These are phyloP conservation scores for Russula brevipes DNA, from an alignment of 768 basidiomycete species.

Conservation along the genomic window DNA sequence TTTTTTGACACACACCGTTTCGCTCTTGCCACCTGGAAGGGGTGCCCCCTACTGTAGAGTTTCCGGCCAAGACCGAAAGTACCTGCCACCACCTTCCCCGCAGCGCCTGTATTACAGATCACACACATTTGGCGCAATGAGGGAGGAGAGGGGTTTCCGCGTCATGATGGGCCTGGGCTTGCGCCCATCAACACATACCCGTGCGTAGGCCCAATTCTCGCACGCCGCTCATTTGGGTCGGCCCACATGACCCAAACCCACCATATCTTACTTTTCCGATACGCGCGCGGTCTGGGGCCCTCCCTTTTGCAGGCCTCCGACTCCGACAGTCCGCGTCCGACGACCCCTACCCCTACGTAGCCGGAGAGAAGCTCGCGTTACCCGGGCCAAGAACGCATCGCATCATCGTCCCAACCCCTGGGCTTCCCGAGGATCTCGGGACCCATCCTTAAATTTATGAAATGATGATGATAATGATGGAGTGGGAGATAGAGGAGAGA, in stretches of 20 bases:
- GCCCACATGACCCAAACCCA: conserved; percentile 16
- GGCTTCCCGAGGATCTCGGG: conserved; percentile 18
- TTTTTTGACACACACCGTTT: no score
- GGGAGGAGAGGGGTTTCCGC: neutral
- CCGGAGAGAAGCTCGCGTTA: neutral
- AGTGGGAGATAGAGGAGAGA: neutral
- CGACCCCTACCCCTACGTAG: no score
- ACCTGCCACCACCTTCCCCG: conserved; percentile 20
- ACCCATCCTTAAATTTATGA: neutral
- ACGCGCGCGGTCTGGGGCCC: no score
- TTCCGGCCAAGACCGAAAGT: conserved; percentile 7
- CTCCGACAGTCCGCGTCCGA: neutral
- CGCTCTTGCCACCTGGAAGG: no score
- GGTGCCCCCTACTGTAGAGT: neutral
- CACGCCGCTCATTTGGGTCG: conserved; percentile 15
- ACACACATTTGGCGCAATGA: neutral
- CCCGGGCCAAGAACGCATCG: no score
- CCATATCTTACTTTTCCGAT: no score
- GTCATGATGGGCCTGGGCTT: conserved; percentile 21
- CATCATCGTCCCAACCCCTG: neutral
- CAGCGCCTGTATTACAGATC: conserved; percentile 13
- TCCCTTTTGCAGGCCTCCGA: neutral
- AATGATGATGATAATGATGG: neutral
- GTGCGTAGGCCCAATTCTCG: neutral
- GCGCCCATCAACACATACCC: conserved; percentile 13